Evolutionary conservation across 1,284 basidiomycete species (phyloP).

Genomic region (Hymenochaete sp.): DNA sequence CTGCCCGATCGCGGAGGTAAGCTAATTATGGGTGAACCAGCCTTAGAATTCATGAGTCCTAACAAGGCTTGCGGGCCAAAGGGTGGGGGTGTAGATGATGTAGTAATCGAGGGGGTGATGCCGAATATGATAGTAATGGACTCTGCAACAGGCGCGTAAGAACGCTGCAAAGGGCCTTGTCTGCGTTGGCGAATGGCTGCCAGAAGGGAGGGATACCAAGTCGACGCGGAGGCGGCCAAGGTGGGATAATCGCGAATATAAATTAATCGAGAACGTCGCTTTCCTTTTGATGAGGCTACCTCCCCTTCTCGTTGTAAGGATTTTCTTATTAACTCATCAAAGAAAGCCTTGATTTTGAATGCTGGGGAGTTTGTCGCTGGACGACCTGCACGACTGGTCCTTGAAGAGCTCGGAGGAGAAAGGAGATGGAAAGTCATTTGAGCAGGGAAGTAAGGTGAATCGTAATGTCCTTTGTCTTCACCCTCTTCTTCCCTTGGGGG

Average conservation of each 20-base stretch:
- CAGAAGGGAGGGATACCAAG: slow-evolving; percentile 75
- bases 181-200: slow-evolving; percentile 67
- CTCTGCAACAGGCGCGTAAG: slow-evolving; percentile 47
- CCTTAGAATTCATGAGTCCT: slow-evolving; percentile 30
- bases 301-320: slow-evolving; percentile 27
- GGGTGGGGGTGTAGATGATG: slow-evolving; percentile 29
- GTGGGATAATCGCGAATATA: slow-evolving; percentile 76
- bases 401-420: slow-evolving; percentile 34
- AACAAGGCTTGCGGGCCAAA: slow-evolving; percentile 22
- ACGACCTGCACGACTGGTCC: slow-evolving; percentile 24
- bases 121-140: slow-evolving; percentile 80
- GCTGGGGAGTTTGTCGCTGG: slow-evolving; percentile 29
- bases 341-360: slow-evolving; percentile 56
- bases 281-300: slow-evolving; percentile 21
- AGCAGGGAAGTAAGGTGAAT: slow-evolving; percentile 25
- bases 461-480: slow-evolving; percentile 42
- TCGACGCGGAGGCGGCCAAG: slow-evolving; percentile 59
- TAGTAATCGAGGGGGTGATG: slow-evolving; percentile 63
- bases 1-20: slow-evolving; percentile 24
- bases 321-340: slow-evolving; percentile 65
- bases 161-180: slow-evolving; percentile 47
- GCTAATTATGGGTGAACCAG: slow-evolving; percentile 11
- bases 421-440: slow-evolving; percentile 59
- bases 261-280: slow-evolving; percentile 51
- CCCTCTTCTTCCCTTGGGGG: slow-evolving; percentile 30